Evolutionary conservation across 805 yeast genomes (phyloP), one percentile per base, ranked within the genome.

Genomic region (Kodamaea kakaduensis): DNA sequence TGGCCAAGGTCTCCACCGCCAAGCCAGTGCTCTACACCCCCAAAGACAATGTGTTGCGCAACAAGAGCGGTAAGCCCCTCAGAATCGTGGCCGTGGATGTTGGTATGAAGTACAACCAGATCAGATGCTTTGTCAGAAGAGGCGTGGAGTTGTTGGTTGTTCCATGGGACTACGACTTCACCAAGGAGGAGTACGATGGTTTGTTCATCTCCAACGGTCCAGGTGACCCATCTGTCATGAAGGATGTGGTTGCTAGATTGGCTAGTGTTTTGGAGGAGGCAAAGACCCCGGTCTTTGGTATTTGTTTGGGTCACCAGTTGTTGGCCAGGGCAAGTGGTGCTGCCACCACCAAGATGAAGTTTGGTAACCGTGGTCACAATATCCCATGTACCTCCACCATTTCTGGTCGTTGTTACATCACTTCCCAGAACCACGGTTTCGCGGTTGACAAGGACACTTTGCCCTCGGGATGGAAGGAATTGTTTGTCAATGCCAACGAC

Each of bases 281-380:
- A 34, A 80, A 77, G 61, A 81, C 93, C 28, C 98, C 98, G 36
- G 74, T 93, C 38, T 93, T 93, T 54, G 98, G 98, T 77, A 93
- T 93, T 59, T 93, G 98, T 77, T 72, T 93, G 48, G 98, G 98
- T 63, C 98, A 93, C 67, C 98, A 93, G 73, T 76, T 93, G 56
- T 65, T 93, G 58, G 96, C 97, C 19, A 75, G 94, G 66, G 96
- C 98, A 32, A 69, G 93, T 35, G 98, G 98, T 56, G 97, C 97
- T 41, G 73, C 85, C 20, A 93, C 98, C 31, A 49, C 78, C 51
- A 93, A 93, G 68, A 69, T 93, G 69, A 89, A 89, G 68, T 93
- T 87, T 54, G 98, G 98, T 79, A 93, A 93, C 75, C 88, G 98
- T 75, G 98, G 97, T 55, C 98, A 93, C 68, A 93, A 93, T 65